These are phyloP conservation scores for Alliaria petiolata DNA, from an alignment of 345 rosid species.

Conservation along the genomic window DNA sequence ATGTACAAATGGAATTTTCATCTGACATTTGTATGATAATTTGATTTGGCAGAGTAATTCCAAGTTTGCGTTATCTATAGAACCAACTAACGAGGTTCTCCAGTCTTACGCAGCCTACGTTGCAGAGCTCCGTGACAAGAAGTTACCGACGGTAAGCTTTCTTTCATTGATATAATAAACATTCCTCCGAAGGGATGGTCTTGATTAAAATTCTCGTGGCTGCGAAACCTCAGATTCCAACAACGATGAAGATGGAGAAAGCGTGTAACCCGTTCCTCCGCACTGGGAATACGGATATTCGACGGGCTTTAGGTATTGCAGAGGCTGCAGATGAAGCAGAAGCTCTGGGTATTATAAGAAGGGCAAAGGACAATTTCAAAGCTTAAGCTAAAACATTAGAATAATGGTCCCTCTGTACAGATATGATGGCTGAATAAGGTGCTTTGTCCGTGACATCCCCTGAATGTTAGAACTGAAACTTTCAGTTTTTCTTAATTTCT, in stretches of 20 bases:
- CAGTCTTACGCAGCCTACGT: constrained; percentile 70
- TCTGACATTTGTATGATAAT: constrained; percentile 4
- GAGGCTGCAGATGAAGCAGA: constrained; percentile 60
- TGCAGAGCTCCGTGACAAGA: constrained; percentile 68
- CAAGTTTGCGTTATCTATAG: constrained; percentile 85
- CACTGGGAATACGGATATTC: constrained; percentile 55
- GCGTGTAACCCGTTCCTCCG: constrained; percentile 90
- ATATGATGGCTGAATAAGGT: background rate
- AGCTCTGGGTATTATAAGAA: constrained; percentile 58
- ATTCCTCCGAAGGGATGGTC: too few relatives aligned
- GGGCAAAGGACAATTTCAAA: constrained; percentile 73
- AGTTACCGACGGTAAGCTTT: constrained; percentile 60
- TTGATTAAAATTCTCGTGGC: too few relatives aligned
- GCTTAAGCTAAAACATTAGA: constrained; percentile 14
- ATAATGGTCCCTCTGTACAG: background rate
- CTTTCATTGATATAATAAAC: too few relatives aligned
- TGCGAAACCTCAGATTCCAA: constrained; percentile 70
- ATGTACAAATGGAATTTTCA: constrained; percentile 34
- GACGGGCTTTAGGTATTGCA: constrained; percentile 50
- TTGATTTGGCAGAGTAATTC: constrained; percentile 69
- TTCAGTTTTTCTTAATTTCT: too few relatives aligned
- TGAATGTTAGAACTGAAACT: too few relatives aligned
- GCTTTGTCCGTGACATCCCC: background rate
- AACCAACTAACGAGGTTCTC: constrained; percentile 79
- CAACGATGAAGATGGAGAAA: constrained; percentile 72